Percentiles rank a stretch among this genome's conserved stretches.
Conservation (phyloP, 2,329 filamentous ascomycete species). For the Stenocarpella maydis region DNA sequence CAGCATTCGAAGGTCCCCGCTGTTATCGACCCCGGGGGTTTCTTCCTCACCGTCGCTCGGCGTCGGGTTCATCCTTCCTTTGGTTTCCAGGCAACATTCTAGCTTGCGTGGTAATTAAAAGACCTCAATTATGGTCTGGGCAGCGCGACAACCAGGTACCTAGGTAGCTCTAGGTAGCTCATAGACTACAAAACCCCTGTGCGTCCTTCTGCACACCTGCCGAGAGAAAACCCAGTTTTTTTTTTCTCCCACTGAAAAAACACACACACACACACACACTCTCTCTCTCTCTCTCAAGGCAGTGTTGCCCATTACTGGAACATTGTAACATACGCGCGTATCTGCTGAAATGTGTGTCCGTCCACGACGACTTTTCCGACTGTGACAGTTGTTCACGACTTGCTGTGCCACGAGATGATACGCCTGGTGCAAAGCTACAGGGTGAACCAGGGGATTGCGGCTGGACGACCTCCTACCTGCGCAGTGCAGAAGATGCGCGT, state of each 20-base stretch:
- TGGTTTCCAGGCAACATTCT: neutral
- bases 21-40: neutral
- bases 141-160: neutral
- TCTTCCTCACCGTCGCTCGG: neutral
- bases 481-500: neutral
- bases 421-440: neutral
- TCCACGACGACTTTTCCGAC: neutral
- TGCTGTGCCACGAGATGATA: neutral
- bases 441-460: too few species aligned
- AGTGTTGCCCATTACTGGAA: neutral
- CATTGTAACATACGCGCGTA: neutral
- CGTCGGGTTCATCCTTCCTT: neutral
- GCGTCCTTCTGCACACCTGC: neutral
- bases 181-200: neutral
- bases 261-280: too few species aligned
- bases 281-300: neutral
- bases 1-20: slow-evolving; percentile 11
- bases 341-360: neutral
- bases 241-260: too few species aligned
- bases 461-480: too few species aligned
- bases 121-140: neutral
- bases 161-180: too few species aligned
- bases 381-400: neutral
- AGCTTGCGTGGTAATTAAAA: neutral
- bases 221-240: too few species aligned